Evolutionary conservation across 108 stramenopile species (phyloP), one percentile per base, ranked within the genome.

Genomic region (Epithemia pelagica): DNA sequence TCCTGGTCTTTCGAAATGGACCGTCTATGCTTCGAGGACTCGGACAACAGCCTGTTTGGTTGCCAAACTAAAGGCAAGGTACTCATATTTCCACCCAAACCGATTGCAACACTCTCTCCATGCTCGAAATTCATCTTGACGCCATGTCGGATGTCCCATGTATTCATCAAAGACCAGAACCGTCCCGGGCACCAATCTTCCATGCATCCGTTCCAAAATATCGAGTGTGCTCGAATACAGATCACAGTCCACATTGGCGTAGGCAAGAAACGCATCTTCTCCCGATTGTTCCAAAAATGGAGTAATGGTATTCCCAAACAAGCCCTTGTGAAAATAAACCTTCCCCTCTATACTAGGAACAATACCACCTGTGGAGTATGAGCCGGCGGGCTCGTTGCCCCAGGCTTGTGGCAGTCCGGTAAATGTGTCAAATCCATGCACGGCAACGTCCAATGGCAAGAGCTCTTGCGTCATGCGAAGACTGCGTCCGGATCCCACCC

Each of bases 341-440:
- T 91, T 82, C 19, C 71, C 82, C 31, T 83, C 74, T 15, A 83
- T 79, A 57, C 80, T 78, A 2, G 92, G 92, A 27, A 84, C 68
- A 10, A 75, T 66, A 7, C 92, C 92, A 5, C 88, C 89, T 0
- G 89, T 94, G 20, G 86, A 85, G 64, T 90, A 94, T 0, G 85
- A 52, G 2, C 92, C 92, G 18, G 77, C 79, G 3, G 86, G 88
- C 65, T 89, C 87, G 25, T 72, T 78, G 0, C 88, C 88, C 92
- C 92, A 94, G 19, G 89, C 79, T 55, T 86, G 81, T 0, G 92
- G 92, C 24, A 94, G 69, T 31, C 92, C 92, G 0, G 89, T 94
- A 64, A 94, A 94, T 1, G 92, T 94, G 71, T 94, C 92, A 80
- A 94, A 94, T 28, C 92, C 89, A 68, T 94, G 84, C 52, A 90